Evolutionary conservation across 345 rosid species (phyloP), one percentile per base, ranked within the genome.

Genomic region (Syzygium aqueum): DNA sequence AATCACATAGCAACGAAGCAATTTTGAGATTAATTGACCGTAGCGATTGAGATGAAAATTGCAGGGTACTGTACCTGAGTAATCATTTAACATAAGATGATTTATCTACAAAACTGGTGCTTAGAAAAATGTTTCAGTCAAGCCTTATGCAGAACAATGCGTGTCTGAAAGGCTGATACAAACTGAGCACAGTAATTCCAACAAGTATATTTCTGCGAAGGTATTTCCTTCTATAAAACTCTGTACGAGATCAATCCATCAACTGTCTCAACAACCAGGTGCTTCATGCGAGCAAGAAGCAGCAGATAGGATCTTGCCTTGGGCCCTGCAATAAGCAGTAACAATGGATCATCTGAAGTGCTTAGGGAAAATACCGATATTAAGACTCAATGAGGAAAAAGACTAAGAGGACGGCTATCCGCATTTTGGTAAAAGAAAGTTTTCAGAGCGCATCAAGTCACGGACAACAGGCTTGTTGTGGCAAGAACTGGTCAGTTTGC

Each of bases 221-320:
- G 57, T 56, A 9, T 21, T 53, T 85, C 51, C 73, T 50, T 61
- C 85, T 85, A 89, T 77, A 89, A 84, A 56, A 93, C 93, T 88
- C 93, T 90, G 84, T 96, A 96, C 0, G 94, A 90, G 30, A 95
- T 91, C 86, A 61, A 67, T 77, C 96, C 95, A 51, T 95, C 95
- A 13, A 57, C 84, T 2, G 96, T 92, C 93, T 95, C 96, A 23
- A 95, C 94, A 17, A 90, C 94, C 51, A 96, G 86, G 88, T 85
- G 90, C 84, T 94, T 95, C 95, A 95, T 93, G 77, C 96, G 94
- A 43, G 92, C 90, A 28, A 96, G 91, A 65, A 95, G 92, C 85
- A 95, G 89, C 86, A 92, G 87, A 83, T 94, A 94, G 67, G 95
- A 92, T 87, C 96, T 94, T 16, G 92, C 95, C 90, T 93, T 95